Conservation (phyloP, 352 stramenopile species). For the Globisporangium canariense region DNA sequence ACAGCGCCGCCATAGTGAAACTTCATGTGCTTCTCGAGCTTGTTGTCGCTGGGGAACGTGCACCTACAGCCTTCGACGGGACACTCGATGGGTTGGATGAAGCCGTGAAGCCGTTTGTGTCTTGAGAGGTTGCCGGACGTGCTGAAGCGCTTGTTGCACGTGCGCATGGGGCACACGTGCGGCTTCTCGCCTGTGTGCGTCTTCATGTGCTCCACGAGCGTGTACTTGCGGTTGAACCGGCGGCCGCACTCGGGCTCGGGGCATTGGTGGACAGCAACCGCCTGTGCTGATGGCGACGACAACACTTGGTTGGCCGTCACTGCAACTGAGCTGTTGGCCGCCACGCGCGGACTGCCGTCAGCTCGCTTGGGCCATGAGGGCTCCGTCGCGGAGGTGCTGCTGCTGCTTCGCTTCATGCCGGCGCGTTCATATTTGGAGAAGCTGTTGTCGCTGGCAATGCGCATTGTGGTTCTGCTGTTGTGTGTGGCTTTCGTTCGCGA, state of each 20-base stretch:
- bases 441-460: not conserved
- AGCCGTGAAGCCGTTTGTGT: constrained; percentile 48
- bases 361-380: not conserved
- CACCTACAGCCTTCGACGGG: constrained; percentile 32
- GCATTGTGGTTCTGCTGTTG: not conserved
- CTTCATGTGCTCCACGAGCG: constrained; percentile 51
- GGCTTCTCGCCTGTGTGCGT: constrained; percentile 57
- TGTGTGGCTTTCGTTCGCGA: constrained; percentile 1
- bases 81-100: constrained; percentile 35
- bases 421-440: constrained; percentile 11
- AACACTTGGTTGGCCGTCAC: not conserved
- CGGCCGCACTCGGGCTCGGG: constrained; percentile 24
- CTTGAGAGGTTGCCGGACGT: constrained; percentile 51
- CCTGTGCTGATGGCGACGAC: not conserved
- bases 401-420: constrained; percentile 12
- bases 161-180: constrained; percentile 39
- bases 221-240: constrained; percentile 51
- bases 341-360: not conserved
- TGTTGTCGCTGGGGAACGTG: constrained; percentile 39
- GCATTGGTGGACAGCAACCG: constrained; percentile 19
- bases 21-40: constrained; percentile 52
- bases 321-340: not conserved
- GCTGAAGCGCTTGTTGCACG: constrained; percentile 48
- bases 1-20: constrained; percentile 37
- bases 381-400: not conserved